A percentile compares a stretch with the other conserved stretches of the same genome.
Evolutionary conservation across 108 stramenopile genomes (phyloP).

Genomic region (Halocafeteria seosinensis): DNA sequence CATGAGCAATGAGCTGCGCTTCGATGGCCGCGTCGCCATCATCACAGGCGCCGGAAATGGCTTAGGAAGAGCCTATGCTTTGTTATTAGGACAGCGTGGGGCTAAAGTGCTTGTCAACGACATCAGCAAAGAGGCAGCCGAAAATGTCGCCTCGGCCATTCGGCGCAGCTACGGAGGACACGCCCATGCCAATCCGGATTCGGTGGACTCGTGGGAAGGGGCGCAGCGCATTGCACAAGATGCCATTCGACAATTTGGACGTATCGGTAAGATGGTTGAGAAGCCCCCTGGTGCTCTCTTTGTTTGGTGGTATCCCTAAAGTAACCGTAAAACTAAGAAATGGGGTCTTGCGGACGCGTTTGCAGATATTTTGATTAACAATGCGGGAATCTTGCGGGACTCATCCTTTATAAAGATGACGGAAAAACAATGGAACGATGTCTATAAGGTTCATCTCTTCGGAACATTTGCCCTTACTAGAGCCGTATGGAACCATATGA

Average conservation of each 20-base stretch:
- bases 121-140: too few relatives aligned
- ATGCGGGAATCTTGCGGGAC: conserved; percentile 27
- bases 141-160: too few relatives aligned
- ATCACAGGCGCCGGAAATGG: conserved; percentile 16
- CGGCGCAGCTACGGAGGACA: too few relatives aligned
- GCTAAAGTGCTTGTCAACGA: conserved; percentile 4
- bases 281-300: not conserved
- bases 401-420: conserved; percentile 22
- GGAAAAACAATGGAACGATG: conserved; percentile 17
- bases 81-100: conserved; percentile 13
- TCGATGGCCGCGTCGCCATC: conserved; percentile 20
- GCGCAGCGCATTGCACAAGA: too few relatives aligned
- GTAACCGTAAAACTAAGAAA: too few relatives aligned
- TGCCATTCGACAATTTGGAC: not conserved
- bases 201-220: too few relatives aligned
- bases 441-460: conserved; percentile 16
- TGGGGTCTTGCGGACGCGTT: too few relatives aligned
- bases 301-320: too few relatives aligned
- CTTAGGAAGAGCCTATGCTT: conserved; percentile 11
- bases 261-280: not conserved
- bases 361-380: conserved; percentile 28
- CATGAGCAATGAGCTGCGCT: conserved; percentile 4
- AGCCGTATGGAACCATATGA: conserved; percentile 19
- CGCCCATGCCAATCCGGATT: too few relatives aligned
- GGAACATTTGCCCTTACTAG: conserved; percentile 17